Conservation (phyloP, 306 rosid genomes). For the Mimosa bimucronata region DNA sequence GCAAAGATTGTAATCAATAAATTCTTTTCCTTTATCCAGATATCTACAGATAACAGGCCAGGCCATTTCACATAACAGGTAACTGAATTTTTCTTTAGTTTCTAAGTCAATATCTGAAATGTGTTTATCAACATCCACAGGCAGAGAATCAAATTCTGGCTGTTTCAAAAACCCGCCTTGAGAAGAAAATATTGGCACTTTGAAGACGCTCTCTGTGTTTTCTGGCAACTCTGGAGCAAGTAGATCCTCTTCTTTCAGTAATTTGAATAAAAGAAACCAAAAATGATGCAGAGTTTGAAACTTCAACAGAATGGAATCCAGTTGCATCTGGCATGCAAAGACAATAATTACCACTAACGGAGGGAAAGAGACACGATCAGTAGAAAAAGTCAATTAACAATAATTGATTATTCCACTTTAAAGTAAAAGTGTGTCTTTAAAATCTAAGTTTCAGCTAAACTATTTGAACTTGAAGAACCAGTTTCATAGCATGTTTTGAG, state of each 20-base stretch:
- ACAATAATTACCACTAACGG: conserved; percentile 29
- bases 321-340: conserved; percentile 66
- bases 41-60: conserved; percentile 80
- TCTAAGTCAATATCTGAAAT: conserved; percentile 46
- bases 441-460: conserved; percentile 25
- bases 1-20: conserved; percentile 65
- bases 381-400: conserved; percentile 28
- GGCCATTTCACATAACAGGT: conserved; percentile 65
- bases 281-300: conserved; percentile 84
- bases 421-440: conserved; percentile 24
- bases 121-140: conserved; percentile 42
- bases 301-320: conserved; percentile 68
- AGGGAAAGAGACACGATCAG: conserved; percentile 18
- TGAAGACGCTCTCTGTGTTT: conserved; percentile 40
- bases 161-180: conserved; percentile 93
- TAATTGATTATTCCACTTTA: conserved; percentile 13
- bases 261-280: conserved; percentile 86
- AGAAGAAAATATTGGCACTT: conserved; percentile 54
- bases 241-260: conserved; percentile 65
- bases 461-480: conserved; percentile 17
- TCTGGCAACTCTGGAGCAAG: conserved; percentile 41
- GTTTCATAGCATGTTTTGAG: too few species aligned
- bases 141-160: conserved; percentile 57
- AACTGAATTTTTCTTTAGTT: conserved; percentile 54
- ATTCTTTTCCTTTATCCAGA: conserved; percentile 81